A percentile compares a stretch with the other conserved stretches of the same genome.
phyloP scores from a whole-genome alignment of 169 alveolate species.

The Eimeria brunetti region DNA sequence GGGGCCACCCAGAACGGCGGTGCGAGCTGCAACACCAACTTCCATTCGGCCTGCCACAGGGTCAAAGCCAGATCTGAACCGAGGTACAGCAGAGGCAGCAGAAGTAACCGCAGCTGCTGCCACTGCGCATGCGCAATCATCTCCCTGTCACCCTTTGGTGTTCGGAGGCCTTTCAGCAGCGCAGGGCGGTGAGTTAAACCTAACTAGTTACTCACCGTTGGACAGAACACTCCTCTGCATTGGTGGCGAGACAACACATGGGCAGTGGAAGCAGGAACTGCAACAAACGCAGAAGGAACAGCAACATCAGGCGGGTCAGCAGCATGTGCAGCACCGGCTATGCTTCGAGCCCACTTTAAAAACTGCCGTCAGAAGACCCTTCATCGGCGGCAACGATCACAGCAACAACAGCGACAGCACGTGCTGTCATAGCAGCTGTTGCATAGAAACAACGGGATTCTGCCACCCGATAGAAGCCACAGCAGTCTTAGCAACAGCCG shows the following conservation, averaged over 20 bases:
- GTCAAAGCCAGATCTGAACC: not conserved
- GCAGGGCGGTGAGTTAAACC: no score
- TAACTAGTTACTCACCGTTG: not conserved
- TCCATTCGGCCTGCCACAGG: not conserved
- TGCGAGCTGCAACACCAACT: not conserved
- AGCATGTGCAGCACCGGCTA: not conserved
- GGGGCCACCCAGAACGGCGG: not conserved
- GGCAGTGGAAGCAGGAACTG: constrained; percentile 1
- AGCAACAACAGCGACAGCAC: not conserved
- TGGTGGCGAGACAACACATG: not conserved
- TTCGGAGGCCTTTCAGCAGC: not conserved
- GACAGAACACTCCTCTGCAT: not conserved
- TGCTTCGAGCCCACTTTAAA: not conserved
- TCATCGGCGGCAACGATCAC: not conserved
- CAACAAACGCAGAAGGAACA: not conserved
- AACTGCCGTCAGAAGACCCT: not conserved
- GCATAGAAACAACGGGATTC: not conserved
- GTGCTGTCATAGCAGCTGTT: not conserved
- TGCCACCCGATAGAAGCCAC: not conserved
- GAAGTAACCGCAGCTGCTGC: not conserved
- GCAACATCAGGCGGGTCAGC: not conserved
- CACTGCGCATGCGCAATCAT: not conserved
- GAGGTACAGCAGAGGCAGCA: not conserved
- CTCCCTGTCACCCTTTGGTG: not conserved
- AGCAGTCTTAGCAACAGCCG: not conserved